A percentile compares a stretch with the other conserved stretches of the same genome.
Evolutionary conservation across 257 asterid species (phyloP).

Genomic region (Ajuga chamaepitys): DNA sequence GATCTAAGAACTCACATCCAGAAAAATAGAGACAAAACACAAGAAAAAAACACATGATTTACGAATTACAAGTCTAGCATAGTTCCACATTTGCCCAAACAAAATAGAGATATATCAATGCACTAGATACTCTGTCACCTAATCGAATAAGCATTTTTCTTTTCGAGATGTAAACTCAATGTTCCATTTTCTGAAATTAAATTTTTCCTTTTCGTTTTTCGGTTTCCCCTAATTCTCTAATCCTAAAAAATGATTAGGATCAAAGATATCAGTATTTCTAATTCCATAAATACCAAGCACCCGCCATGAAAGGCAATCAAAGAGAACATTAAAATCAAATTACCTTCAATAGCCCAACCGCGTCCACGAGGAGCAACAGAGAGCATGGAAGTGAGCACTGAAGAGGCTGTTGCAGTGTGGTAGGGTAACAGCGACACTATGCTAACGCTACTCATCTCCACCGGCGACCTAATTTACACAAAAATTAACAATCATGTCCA

Average conservation of each 20-base stretch:
- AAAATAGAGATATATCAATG: neutral
- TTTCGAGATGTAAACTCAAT: neutral
- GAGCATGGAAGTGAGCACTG: slow-evolving; percentile 84
- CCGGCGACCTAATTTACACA: slow-evolving; percentile 48
- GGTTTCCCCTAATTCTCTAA: neutral
- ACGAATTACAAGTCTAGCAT: neutral
- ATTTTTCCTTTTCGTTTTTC: neutral
- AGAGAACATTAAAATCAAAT: neutral
- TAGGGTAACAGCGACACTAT: slow-evolving; percentile 68
- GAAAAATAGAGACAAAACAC: neutral
- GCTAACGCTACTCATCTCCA: slow-evolving; percentile 58
- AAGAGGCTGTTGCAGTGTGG: slow-evolving; percentile 83
- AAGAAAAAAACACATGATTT: neutral
- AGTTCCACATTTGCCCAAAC: neutral
- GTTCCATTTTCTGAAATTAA: neutral
- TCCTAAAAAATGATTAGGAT: neutral
- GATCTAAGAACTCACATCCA: neutral
- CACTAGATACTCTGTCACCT: neutral
- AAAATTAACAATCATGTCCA: neutral
- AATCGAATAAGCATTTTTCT: neutral
- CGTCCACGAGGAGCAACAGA: slow-evolving; percentile 60
- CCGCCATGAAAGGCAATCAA: neutral
- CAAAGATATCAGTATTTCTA: neutral
- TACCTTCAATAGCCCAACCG: slow-evolving; percentile 85
- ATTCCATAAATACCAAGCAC: neutral